phyloP scores from a whole-genome alignment of 306 rosid species.

The Canavalia gladiata region DNA sequence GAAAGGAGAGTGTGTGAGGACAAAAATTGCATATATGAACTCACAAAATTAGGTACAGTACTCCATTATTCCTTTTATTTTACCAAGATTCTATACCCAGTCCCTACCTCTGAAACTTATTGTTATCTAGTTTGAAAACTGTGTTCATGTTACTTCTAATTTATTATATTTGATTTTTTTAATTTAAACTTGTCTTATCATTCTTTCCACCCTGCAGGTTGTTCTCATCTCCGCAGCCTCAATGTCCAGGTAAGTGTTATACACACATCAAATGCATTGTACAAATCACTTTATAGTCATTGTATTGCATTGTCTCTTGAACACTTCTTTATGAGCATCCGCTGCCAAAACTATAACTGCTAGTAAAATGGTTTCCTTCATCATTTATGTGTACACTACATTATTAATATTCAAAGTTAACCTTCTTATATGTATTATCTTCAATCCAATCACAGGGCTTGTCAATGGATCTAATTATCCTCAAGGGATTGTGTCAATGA shows the following conservation, averaged over 20 bases:
- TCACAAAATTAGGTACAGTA: background rate
- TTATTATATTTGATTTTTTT: too few species aligned
- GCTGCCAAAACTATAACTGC: slow-evolving; percentile 81
- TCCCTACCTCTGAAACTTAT: background rate
- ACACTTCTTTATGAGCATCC: slow-evolving; percentile 76
- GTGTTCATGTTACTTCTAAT: background rate
- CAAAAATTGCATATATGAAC: slow-evolving; percentile 9
- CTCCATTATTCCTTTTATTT: background rate
- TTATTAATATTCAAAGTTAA: background rate
- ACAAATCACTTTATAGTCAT: too few species aligned
- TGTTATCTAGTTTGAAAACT: background rate
- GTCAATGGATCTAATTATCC: slow-evolving; percentile 90
- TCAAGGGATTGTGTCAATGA: slow-evolving; percentile 92
- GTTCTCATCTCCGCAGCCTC: too few species aligned
- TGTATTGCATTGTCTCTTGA: too few species aligned
- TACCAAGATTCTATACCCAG: background rate
- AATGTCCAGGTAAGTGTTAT: too few species aligned
- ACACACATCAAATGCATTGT: too few species aligned
- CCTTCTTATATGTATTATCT: slow-evolving; percentile 21
- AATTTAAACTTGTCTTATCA: too few species aligned
- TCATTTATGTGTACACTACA: background rate
- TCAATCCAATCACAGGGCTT: slow-evolving; percentile 60
- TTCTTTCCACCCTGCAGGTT: too few species aligned
- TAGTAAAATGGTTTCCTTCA: background rate
- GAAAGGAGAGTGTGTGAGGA: background rate